Conservation (phyloP, 257 asterid species). For the Solanum corneliomulleri region DNA sequence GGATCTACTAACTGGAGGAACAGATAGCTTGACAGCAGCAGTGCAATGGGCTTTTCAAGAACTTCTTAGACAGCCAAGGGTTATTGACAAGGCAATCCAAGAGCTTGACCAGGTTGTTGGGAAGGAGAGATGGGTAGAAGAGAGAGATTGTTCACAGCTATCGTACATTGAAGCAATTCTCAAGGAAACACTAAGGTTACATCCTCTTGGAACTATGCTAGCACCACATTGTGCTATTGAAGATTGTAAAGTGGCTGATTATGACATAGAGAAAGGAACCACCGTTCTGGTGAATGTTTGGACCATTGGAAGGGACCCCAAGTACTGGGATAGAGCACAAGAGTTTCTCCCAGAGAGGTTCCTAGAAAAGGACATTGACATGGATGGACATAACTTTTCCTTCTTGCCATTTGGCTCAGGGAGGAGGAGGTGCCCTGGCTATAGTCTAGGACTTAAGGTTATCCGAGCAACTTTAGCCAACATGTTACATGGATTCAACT, state of each 20-base stretch:
- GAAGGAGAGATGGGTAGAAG: conserved; percentile 6
- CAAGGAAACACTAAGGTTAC: conserved; percentile 1
- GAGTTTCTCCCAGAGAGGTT: conserved; percentile 18
- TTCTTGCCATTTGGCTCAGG: conserved; percentile 20
- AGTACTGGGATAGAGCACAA: conserved; percentile 6
- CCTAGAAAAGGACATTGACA: conserved; percentile 1
- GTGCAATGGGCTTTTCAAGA: conserved; percentile 13
- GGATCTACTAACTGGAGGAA: conserved; percentile 10
- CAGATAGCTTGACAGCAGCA: conserved; percentile 17
- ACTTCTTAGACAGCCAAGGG: conserved; percentile 10
- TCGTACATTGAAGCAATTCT: conserved; percentile 7
- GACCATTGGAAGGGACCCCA: conserved; percentile 7
- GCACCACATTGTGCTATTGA: conserved; percentile 4
- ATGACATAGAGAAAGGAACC: not conserved
- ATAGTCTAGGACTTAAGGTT: conserved; percentile 1
- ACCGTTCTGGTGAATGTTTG: not conserved
- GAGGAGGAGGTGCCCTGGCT: conserved; percentile 20
- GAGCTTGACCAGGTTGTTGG: conserved; percentile 14
- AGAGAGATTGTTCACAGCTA: conserved; percentile 1
- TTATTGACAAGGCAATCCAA: conserved; percentile 11
- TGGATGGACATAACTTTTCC: conserved; percentile 1
- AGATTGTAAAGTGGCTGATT: conserved; percentile 4
- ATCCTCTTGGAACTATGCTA: not conserved
- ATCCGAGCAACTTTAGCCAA: conserved; percentile 17
- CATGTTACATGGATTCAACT: conserved; percentile 25